Evolutionary conservation across 805 yeast species (phyloP), one percentile per base, ranked within the genome.

Genomic region (Dipodascopsis tothii): DNA sequence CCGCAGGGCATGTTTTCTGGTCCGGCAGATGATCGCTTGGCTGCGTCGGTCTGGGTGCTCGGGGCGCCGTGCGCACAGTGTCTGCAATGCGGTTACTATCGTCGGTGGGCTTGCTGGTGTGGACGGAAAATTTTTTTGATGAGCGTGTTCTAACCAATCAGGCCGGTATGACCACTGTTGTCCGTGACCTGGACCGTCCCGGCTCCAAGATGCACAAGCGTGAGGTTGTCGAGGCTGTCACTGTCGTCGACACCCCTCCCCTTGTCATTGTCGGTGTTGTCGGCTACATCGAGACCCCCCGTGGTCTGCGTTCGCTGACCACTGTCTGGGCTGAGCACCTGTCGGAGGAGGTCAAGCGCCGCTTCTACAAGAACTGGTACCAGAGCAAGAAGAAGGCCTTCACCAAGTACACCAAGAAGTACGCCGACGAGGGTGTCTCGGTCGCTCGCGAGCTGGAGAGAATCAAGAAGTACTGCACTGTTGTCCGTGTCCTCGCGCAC

Each of bases 291-390:
- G 98, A 90, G 79, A 88, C 98, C 66, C 98, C 98, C 77, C 88
- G 96, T 80, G 98, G 98, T 77, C 81, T 92, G 70, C 87, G 98
- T 78, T 86, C 98, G 57, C 82, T 92, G 73, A 86, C 97, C 73
- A 92, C 98, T 68, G 98, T 92, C 71, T 92, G 98, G 98, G 98
- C 98, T 68, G 97, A 92, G 81, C 98, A 92, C 78, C 81, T 92
- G 70, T 84, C 95, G 67, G 98, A 92, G 71, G 98, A 92, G 77
- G 80, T 92, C 74, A 90, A 82, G 84, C 86, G 98, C 81, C 86
- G 96, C 80, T 92, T 92, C 95, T 92, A 92, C 96, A 92, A 88
- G 86, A 92, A 90, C 95, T 92, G 98, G 98, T 92, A 85, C 95
- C 88, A 88, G 82, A 82, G 96, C 63, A 92, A 92, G 90, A 92